Percentiles rank a stretch among this genome's conserved stretches.
Conservation (phyloP, 371 early-diverging fungal genomes). For the Mortierella sp. region DNA sequence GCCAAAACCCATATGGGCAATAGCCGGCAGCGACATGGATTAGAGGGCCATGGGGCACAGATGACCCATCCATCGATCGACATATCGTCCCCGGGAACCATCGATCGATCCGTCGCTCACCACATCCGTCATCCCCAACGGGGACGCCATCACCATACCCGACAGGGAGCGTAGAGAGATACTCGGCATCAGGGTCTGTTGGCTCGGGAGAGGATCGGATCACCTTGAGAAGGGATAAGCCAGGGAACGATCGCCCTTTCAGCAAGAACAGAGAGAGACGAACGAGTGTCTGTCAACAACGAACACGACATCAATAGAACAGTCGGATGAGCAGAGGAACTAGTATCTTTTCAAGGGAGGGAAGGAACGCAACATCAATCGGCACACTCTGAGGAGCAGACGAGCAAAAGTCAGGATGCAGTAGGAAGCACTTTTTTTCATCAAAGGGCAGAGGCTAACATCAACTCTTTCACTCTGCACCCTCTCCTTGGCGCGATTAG, state of each 20-base stretch:
- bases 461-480: neutral
- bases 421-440: neutral
- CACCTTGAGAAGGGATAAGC: neutral
- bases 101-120: conserved; percentile 13
- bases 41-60: conserved; percentile 2
- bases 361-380: conserved; percentile 1
- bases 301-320: neutral
- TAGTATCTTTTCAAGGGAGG: neutral
- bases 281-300: neutral
- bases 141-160: neutral
- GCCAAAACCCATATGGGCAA: neutral
- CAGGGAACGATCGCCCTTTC: neutral
- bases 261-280: neutral
- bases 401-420: neutral
- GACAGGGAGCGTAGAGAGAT: neutral
- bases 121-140: neutral
- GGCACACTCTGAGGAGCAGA: neutral
- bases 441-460: conserved; percentile 8
- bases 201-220: neutral
- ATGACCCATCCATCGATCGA: conserved; percentile 37
- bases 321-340: neutral
- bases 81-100: neutral
- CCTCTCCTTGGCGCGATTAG: conserved; percentile 61
- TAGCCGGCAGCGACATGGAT: neutral
- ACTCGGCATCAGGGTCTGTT: neutral